Evolutionary conservation across 345 rosid species (phyloP), one percentile per base, ranked within the genome.

Genomic region (Moringa oleifera): DNA sequence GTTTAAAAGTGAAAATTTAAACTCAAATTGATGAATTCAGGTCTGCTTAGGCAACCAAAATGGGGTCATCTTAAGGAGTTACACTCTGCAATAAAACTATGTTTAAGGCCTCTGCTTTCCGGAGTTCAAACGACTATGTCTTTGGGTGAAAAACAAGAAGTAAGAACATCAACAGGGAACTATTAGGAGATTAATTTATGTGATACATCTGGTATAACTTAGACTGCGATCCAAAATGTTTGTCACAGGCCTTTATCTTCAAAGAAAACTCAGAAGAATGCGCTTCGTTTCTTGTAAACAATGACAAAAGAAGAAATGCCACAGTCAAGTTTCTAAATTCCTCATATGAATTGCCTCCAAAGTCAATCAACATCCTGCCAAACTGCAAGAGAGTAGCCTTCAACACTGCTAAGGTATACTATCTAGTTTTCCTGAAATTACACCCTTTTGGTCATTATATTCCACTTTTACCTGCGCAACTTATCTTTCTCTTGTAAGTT

Each of bases 31-130:
- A 62, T 65, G 53, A 58, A 33, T 66, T 55, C 70, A 86, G 95
- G 97, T 51, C 51, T 88, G 60, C 73, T 75, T 33, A 78, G 89
- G 65, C 83, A 85, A 68, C 95, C 97, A 9, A 86, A 88, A 73
- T 90, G 81, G 83, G 92, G 93, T 22, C 95, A 90, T 79, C 87
- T 90, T 18, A 77, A 76, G 73, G 93, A 85, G 53, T 65, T 90
- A 59, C 95, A 88, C 73, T 74, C 80, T 2, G 80, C 93, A 51
- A 70, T 88, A 25, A 88, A 85, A 71, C 58, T 73, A 47, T 81
- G 92, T 75, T 71, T 67, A 61, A 58, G 55, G 55, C 78, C 93
- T 76, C 54, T 90, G 25, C 86, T 84, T 15, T 67, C 71, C 51
- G 97, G 90, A 67, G 71, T 25, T 31, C 61, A 55, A 51, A 45